These are phyloP conservation scores for Colletotrichum eleusines DNA, from an alignment of 2,329 filamentous ascomycete genomes.

Conservation along the genomic window DNA sequence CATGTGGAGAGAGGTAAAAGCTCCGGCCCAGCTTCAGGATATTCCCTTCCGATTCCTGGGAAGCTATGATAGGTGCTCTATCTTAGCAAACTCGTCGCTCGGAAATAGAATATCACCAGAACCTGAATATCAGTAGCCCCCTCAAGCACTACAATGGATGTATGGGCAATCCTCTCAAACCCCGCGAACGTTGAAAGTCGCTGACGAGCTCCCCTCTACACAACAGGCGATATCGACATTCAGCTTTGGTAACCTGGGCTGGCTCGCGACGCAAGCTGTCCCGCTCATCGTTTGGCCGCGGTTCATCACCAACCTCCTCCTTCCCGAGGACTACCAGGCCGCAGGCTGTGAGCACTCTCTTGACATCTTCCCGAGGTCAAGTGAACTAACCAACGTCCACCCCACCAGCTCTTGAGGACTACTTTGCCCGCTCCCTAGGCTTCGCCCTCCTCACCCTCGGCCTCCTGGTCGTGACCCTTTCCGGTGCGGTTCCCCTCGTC, in stretches of 20 bases:
- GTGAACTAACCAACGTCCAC: slow-evolving; percentile 5
- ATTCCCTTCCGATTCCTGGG: background rate
- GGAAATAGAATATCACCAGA: background rate
- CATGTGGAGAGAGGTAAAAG: slow-evolving; percentile 1
- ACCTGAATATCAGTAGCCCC: background rate
- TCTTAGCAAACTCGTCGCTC: background rate
- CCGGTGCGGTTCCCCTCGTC: slow-evolving; percentile 77
- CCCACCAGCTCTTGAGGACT: slow-evolving; percentile 72
- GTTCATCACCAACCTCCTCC: slow-evolving; percentile 60
- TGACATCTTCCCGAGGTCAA: background rate
- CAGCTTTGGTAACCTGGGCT: slow-evolving; percentile 64
- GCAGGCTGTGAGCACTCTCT: slow-evolving; percentile 48
- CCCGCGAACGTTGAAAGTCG: background rate
- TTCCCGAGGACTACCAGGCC: slow-evolving; percentile 45
- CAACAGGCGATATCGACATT: slow-evolving; percentile 62
- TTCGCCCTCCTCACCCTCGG: slow-evolving; percentile 75
- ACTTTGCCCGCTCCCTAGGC: slow-evolving; percentile 79
- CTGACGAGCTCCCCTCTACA: slow-evolving; percentile 5
- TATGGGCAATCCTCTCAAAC: slow-evolving; percentile 39
- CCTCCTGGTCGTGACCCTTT: slow-evolving; percentile 74
- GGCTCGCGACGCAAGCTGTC: slow-evolving; percentile 62
- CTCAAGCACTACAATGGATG: slow-evolving; percentile 45
- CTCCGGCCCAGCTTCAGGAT: background rate
- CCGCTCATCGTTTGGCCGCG: slow-evolving; percentile 62
- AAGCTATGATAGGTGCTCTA: background rate